These are phyloP conservation scores for Puccinia coronata DNA, from an alignment of 1,284 basidiomycete species.

Conservation along the genomic window DNA sequence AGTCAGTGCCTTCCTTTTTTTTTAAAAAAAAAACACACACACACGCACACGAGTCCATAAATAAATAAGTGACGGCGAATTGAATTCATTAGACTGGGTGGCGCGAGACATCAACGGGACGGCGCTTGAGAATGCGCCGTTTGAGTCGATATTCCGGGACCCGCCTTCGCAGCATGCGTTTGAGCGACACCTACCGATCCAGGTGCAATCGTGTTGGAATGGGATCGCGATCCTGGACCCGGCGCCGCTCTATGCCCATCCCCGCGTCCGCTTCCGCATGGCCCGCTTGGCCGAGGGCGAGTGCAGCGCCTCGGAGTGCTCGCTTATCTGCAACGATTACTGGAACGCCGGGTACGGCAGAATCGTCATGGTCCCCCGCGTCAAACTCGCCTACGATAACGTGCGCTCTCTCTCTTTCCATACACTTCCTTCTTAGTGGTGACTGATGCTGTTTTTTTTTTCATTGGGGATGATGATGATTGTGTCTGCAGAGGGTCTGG, in stretches of 20 bases:
- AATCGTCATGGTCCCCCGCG: conserved; percentile 92
- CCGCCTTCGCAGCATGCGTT: conserved; percentile 72
- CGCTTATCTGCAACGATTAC: conserved; percentile 84
- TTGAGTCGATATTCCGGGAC: conserved; percentile 87
- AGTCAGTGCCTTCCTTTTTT: conserved; percentile 48
- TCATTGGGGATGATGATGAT: neutral
- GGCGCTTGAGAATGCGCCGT: conserved; percentile 91
- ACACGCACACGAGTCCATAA: no score
- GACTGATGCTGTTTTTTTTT: no score
- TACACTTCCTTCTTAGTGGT: neutral
- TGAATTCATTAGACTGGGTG: conserved; percentile 69
- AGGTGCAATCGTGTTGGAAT: conserved; percentile 96
- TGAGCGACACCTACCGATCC: conserved; percentile 83
- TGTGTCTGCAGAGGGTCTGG: conserved; percentile 71
- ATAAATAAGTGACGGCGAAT: no score
- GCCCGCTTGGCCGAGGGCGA: conserved; percentile 75
- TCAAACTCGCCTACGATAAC: conserved; percentile 89
- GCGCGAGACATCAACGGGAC: conserved; percentile 95
- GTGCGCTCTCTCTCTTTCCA: conserved; percentile 60
- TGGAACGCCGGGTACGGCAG: conserved; percentile 75
- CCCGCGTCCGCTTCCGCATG: conserved; percentile 89
- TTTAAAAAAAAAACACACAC: no score
- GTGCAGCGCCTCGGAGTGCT: conserved; percentile 89
- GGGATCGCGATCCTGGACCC: conserved; percentile 90
- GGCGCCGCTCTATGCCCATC: conserved; percentile 82